Base-by-base conservation (phyloP, 805 yeast species). In the Lipomyces lipofer region DNA sequence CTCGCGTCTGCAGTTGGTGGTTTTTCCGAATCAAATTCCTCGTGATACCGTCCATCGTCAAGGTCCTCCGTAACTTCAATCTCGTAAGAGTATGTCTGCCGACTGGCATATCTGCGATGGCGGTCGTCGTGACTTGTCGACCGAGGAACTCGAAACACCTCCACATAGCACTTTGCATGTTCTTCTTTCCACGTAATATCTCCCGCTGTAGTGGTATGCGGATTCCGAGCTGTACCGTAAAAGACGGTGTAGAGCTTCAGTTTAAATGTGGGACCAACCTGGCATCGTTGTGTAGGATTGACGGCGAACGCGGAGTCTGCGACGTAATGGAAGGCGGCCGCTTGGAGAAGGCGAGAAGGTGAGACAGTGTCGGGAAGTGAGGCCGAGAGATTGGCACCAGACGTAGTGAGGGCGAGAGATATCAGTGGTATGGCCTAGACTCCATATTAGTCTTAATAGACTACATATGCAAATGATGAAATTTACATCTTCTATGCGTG, bases 161-260 rank as follows among this genome's bases (percentile, higher is more conserved):
- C 69, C 0, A 81, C 78, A 50, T 67, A 64, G 30, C 85, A 79
- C 51, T 81, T 75, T 15, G 88, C 83, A 68, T 74, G 79, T 46
- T 83, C 83, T 60, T 87, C 95, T 59, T 83, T 84, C 95, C 95
- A 87, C 2, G 80, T 74, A 2, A 86, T 75, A 49, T 78, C 76
- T 15, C 65, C 66, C 9, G 72, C 72, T 29, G 70, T 66, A 39
- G 79, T 64, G 44, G 77, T 76, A 9, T 81, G 76, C 53, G 82
- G 80, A 64, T 82, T 82, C 7, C 68, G 59, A 7, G 61, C 63
- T 3, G 69, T 53, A 1, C 63, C 63, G 24, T 56, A 60, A 63
- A 85, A 86, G 2, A 87, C 77, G 4, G 87, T 74, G 61, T 80
- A 87, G 59, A 79, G 68, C 2, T 80, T 82, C 43, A 84, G 67